Percentiles rank a stretch among this genome's conserved stretches.
These are phyloP conservation scores for Fusarium virguliforme DNA, from an alignment of 2,329 filamentous ascomycete genomes.

Conservation along the genomic window DNA sequence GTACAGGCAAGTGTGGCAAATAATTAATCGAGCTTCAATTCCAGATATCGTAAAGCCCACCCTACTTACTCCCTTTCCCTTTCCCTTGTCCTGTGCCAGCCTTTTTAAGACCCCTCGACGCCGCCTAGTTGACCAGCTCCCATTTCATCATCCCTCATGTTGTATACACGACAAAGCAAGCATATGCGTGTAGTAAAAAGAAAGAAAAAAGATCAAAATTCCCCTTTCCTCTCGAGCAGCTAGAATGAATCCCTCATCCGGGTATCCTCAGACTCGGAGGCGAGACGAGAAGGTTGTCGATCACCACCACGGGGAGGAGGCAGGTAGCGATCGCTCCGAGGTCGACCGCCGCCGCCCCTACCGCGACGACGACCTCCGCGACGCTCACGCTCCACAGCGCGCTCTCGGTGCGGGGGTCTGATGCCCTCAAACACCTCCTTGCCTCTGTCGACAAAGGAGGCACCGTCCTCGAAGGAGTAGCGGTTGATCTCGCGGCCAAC, in stretches of 20 bases:
- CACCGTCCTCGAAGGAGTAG: constrained; percentile 80
- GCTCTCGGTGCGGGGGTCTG: constrained; percentile 71
- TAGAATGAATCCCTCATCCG: constrained; percentile 32
- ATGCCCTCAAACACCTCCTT: constrained; percentile 79
- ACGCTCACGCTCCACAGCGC: constrained; percentile 55
- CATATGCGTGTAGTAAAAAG: neutral
- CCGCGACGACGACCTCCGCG: constrained; percentile 56
- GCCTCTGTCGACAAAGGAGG: constrained; percentile 79
- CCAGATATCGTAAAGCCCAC: constrained; percentile 19
- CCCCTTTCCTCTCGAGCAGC: neutral
- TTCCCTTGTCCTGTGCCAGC: neutral
- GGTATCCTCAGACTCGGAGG: constrained; percentile 26
- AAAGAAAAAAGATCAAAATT: no score
- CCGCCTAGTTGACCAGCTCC: constrained; percentile 10
- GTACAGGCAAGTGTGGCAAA: neutral
- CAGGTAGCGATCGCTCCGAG: constrained; percentile 55
- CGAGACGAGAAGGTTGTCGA: constrained; percentile 33
- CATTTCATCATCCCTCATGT: neutral
- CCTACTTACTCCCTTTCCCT: neutral
- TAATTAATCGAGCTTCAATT: constrained; percentile 28
- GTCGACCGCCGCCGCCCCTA: constrained; percentile 51
- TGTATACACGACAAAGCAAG: constrained; percentile 3
- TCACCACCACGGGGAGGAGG: constrained; percentile 45
- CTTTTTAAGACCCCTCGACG: constrained; percentile 19
- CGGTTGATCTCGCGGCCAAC: constrained; percentile 72